Percentiles rank a stretch among this genome's conserved stretches.
phyloP scores from a whole-genome alignment of 768 basidiomycete species.

The Infundibulicybe gibba region DNA sequence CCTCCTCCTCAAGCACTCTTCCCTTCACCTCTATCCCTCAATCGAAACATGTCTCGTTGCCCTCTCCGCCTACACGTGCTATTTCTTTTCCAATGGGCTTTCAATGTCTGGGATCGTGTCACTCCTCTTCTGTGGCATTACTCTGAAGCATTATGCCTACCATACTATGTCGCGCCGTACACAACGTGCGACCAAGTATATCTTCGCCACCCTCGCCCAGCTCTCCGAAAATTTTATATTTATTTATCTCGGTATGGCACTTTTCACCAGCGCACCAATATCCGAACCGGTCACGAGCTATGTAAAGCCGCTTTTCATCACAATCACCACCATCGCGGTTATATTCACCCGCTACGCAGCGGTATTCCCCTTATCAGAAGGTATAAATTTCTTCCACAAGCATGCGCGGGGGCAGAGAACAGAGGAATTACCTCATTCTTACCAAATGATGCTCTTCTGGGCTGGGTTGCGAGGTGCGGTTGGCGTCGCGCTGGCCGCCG shows the following conservation, averaged over 20 bases:
- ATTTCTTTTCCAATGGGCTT: constrained; percentile 97
- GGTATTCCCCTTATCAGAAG: constrained; percentile 92
- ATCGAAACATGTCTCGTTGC: constrained; percentile 98
- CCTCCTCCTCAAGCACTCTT: constrained; percentile 91
- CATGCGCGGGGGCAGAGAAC: constrained; percentile 82
- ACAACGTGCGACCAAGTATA: constrained; percentile 91
- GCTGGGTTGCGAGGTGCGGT: constrained; percentile 95
- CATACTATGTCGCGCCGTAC: constrained; percentile 98
- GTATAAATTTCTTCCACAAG: constrained; percentile 88
- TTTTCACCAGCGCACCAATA: constrained; percentile 89
- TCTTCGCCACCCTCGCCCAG: constrained; percentile 91
- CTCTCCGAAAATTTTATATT: constrained; percentile 99
- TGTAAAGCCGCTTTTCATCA: constrained; percentile 93
- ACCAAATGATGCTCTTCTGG: constrained; percentile 99
- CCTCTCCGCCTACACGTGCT: constrained; percentile 92
- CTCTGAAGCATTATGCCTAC: constrained; percentile 99
- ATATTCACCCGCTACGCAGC: constrained; percentile 94
- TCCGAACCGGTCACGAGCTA: constrained; percentile 76
- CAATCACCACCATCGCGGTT: constrained; percentile 87
- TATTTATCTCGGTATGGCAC: constrained; percentile 93
- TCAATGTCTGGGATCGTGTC: constrained; percentile 97
- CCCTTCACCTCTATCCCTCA: constrained; percentile 79
- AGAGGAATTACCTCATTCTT: constrained; percentile 94
- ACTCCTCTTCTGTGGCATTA: constrained; percentile 97
- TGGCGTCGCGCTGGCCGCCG: constrained; percentile 94